A percentile compares a stretch with the other conserved stretches of the same genome.
Conservation (phyloP, 345 rosid species). For the Gossypium stocksii region DNA sequence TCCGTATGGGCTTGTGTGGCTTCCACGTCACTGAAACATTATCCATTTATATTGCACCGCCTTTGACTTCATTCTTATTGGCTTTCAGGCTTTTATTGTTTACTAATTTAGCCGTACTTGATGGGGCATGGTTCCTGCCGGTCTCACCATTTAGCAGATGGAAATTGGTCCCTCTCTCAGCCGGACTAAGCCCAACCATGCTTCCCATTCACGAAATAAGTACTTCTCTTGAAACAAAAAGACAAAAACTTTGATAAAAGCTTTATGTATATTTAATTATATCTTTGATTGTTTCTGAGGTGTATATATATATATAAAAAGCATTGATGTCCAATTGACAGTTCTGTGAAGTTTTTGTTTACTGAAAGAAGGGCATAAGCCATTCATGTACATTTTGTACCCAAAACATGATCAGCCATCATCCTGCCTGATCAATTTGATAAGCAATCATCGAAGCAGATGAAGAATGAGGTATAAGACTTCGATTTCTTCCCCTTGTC, state of each 20-base stretch:
- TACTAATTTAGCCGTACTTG: too few relatives aligned
- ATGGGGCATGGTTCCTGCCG: too few relatives aligned
- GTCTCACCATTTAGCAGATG: too few relatives aligned
- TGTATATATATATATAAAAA: neutral
- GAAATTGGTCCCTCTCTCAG: too few relatives aligned
- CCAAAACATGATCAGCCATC: neutral
- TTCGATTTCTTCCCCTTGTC: slow-evolving; percentile 17
- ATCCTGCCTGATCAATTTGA: neutral
- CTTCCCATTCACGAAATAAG: too few relatives aligned
- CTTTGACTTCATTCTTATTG: too few relatives aligned
- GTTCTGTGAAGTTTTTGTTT: neutral
- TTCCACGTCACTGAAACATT: slow-evolving; percentile 7
- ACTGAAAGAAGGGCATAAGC: too few relatives aligned
- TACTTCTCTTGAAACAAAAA: neutral
- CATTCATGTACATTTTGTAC: neutral
- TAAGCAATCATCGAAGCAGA: slow-evolving; percentile 20
- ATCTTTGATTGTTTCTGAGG: neutral
- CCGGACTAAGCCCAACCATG: too few relatives aligned
- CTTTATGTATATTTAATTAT: neutral
- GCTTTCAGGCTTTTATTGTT: too few relatives aligned
- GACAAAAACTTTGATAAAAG: neutral
- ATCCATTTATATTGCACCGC: neutral
- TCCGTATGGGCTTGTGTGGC: slow-evolving; percentile 4
- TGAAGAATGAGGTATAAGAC: neutral
- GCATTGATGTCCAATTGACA: neutral